Evolutionary conservation across 2,329 filamentous ascomycete species (phyloP), one percentile per base, ranked within the genome.

Genomic region (Whalleya microplaca): DNA sequence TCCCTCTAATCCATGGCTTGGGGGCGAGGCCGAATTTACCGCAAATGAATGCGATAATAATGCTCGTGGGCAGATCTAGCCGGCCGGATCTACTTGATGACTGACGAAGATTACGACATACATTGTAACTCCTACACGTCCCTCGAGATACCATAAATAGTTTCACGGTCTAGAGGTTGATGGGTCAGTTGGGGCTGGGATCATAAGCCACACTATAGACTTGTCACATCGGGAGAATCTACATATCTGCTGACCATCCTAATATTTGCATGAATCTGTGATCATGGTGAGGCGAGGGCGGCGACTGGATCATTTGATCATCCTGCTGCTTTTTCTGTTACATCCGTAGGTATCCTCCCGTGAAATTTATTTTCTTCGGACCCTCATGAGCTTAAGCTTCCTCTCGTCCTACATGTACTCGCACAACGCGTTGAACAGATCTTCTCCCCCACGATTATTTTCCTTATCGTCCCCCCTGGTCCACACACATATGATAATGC

Each of bases 81-180:
- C 21, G 12, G 12, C 50, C 37, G 43, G 54, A 18, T 21, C 50
- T 45, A 40, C 47, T 45, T 63, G 40, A 66, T 59, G 65, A 66
- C 64, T 68, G 66, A 66, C 56, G 66, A 68, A 65, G 61, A 65
- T 66, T 66, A 67, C 61, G 62, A 64, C 32, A 16, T 20, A 51
- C 23, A 61, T 41, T 52, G 62, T 65, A 67, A 65, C 57, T 64
- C 62, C 52, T 60, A 66, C 55, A 67, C 65, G 65, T 67, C 65
- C 65, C 66, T 66, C 64, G 44, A 64, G 61, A 64, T 59, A 62
- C 52, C 62, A 58, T 40, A 32, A 21, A 52, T 32, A 52, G 29
- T 41, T 46, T 51, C 44, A 45, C 51, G 37, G 42, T 54, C 51
- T 41, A 63, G 64, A 66, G 66, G 66, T 68, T 61, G 64, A 68